A percentile compares a stretch with the other conserved stretches of the same genome.
These are phyloP conservation scores for Hypoxylon trugodes DNA, from an alignment of 495 filamentous ascomycete species.

Conservation along the genomic window DNA sequence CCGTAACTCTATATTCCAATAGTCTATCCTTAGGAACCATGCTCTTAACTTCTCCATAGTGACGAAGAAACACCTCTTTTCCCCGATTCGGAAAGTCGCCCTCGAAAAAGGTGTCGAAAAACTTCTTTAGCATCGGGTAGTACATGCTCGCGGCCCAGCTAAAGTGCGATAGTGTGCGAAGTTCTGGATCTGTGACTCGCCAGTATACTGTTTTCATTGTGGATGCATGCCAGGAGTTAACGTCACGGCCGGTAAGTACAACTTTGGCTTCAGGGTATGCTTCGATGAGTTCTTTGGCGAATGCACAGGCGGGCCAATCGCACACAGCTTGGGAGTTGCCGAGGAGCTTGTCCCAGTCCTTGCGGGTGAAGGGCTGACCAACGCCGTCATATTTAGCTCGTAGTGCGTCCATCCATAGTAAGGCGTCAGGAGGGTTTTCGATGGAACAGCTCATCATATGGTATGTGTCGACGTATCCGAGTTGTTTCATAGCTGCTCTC, in stretches of 20 bases:
- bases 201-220: conserved; percentile 59
- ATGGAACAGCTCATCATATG: conserved; percentile 74
- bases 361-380: conserved; percentile 64
- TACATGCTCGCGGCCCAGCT: conserved; percentile 67
- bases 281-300: conserved; percentile 72
- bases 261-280: conserved; percentile 77
- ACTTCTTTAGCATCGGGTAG: conserved; percentile 67
- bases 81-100: conserved; percentile 36
- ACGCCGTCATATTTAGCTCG: conserved; percentile 69
- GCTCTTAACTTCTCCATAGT: conserved; percentile 41
- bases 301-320: conserved; percentile 72
- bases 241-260: conserved; percentile 67
- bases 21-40: conserved; percentile 50
- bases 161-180: conserved; percentile 60
- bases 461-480: conserved; percentile 70
- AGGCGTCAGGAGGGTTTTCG: conserved; percentile 70
- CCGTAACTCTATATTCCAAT: conserved; percentile 70
- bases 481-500: conserved; percentile 66
- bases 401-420: conserved; percentile 74
- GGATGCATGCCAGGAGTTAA: conserved; percentile 55
- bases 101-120: conserved; percentile 59
- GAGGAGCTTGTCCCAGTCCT: conserved; percentile 73
- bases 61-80: conserved; percentile 35
- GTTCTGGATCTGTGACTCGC: conserved; percentile 64
- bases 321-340: conserved; percentile 69